Conservation (phyloP, 768 basidiomycete genomes). For the Agrocybe chaxingu region DNA sequence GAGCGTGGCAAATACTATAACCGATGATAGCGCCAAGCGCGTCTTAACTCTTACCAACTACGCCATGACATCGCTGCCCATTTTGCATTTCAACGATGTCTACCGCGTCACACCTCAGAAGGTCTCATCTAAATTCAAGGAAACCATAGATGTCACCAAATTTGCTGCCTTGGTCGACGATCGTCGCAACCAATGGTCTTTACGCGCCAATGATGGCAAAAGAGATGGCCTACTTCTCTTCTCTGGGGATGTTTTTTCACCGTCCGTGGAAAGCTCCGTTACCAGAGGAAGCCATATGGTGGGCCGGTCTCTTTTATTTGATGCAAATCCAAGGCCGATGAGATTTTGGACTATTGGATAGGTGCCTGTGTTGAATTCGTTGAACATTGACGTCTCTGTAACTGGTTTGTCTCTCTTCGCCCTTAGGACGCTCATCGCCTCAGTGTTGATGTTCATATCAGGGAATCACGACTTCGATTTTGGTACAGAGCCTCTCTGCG, state of each 20-base stretch:
- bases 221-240: slow-evolving; percentile 79
- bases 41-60: neutral
- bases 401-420: slow-evolving; percentile 51
- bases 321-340: neutral
- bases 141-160: slow-evolving; percentile 84
- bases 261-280: slow-evolving; percentile 82
- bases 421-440: neutral
- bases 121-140: slow-evolving; percentile 41
- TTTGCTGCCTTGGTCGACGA: slow-evolving; percentile 71
- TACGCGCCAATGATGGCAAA: slow-evolving; percentile 36
- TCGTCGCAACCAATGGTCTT: slow-evolving; percentile 56
- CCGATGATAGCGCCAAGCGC: neutral
- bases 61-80: slow-evolving; percentile 25
- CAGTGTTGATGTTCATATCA: slow-evolving; percentile 24
- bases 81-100: slow-evolving; percentile 79
- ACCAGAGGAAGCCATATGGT: slow-evolving; percentile 93
- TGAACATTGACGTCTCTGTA: slow-evolving; percentile 77
- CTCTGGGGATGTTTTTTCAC: slow-evolving; percentile 88
- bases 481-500: slow-evolving; percentile 34
- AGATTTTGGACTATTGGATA: slow-evolving; percentile 20
- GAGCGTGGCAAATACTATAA: neutral
- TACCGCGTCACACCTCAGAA: slow-evolving; percentile 83
- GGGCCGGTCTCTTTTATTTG: neutral
- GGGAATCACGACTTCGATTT: slow-evolving; percentile 96
- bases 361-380: slow-evolving; percentile 83